Percentiles rank a stretch among this genome's conserved stretches.
These are phyloP conservation scores for Gypsophila paniculata DNA, from an alignment of 179 eudicot species.

Conservation along the genomic window DNA sequence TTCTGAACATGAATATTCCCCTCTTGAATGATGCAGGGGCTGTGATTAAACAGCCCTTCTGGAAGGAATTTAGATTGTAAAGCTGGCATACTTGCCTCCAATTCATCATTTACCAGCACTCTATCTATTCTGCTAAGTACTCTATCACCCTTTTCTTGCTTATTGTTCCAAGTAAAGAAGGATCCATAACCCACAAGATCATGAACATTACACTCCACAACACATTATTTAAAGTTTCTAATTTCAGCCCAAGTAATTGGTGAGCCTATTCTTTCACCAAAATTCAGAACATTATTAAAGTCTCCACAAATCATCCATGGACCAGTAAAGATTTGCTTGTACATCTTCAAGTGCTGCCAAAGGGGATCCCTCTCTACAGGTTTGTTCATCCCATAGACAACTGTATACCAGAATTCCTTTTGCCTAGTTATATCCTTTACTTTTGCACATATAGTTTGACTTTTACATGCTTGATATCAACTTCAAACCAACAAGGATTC, in stretches of 20 bases:
- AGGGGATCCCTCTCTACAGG: too few relatives aligned
- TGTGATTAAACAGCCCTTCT: background rate
- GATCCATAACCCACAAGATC: background rate
- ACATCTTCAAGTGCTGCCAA: too few relatives aligned
- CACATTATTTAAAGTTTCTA: background rate
- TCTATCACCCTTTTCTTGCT: background rate
- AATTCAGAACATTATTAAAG: too few relatives aligned
- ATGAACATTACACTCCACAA: background rate
- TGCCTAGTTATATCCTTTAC: too few relatives aligned
- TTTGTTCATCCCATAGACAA: too few relatives aligned
- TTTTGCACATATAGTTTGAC: too few relatives aligned
- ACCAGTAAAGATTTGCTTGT: too few relatives aligned
- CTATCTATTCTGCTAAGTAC: background rate
- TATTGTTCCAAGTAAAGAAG: background rate
- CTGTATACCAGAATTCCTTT: too few relatives aligned
- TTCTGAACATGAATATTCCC: rapidly evolving
- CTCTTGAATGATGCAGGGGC: background rate
- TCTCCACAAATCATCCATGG: background rate
- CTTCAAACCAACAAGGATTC: too few relatives aligned
- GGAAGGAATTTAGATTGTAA: background rate
- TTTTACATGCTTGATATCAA: too few relatives aligned
- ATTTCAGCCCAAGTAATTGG: background rate
- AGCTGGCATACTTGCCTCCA: background rate
- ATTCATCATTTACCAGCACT: background rate
- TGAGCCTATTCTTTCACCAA: background rate